A percentile compares a stretch with the other conserved stretches of the same genome.
phyloP scores from a whole-genome alignment of 225 moss, liverwort and hornwort species.

The Asterella californica region DNA sequence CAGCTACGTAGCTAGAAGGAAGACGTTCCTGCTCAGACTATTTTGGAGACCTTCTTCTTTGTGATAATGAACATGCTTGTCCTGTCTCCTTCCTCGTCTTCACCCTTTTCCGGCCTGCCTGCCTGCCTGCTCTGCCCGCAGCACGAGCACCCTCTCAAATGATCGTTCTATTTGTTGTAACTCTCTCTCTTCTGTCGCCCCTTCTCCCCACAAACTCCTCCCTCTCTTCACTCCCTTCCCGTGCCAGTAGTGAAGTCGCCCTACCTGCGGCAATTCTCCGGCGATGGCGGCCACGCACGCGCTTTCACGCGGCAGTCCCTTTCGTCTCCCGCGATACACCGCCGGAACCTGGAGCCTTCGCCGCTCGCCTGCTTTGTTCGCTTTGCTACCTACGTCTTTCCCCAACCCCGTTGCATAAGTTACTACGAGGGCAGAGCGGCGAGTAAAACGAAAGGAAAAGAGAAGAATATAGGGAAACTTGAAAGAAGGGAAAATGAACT shows the following conservation, averaged over 20 bases:
- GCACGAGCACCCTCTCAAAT: background rate
- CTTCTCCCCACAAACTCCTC: background rate
- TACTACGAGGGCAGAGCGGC: no score
- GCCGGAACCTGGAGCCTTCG: background rate
- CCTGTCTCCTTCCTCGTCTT: background rate
- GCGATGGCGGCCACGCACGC: conserved; percentile 23
- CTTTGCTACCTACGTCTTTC: background rate
- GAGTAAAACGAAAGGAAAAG: no score
- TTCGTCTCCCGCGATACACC: background rate
- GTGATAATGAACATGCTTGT: background rate
- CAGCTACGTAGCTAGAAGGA: conserved; percentile 18
- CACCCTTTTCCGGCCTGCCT: background rate
- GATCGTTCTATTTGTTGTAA: background rate
- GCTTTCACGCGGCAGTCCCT: conserved; percentile 16
- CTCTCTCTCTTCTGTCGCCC: background rate
- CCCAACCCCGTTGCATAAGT: background rate
- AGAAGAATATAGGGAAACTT: no score
- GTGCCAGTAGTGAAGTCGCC: conserved; percentile 4
- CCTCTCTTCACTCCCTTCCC: background rate
- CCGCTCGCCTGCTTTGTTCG: background rate
- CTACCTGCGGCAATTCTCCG: conserved; percentile 12
- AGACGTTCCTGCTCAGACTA: conserved; percentile 12
- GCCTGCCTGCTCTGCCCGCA: conserved; percentile 6
- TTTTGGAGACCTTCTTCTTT: conserved; percentile 11
- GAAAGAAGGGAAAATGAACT: background rate